Base-by-base conservation (phyloP, 176 grass and related monocot genomes). In the Carex scoparia region DNA sequence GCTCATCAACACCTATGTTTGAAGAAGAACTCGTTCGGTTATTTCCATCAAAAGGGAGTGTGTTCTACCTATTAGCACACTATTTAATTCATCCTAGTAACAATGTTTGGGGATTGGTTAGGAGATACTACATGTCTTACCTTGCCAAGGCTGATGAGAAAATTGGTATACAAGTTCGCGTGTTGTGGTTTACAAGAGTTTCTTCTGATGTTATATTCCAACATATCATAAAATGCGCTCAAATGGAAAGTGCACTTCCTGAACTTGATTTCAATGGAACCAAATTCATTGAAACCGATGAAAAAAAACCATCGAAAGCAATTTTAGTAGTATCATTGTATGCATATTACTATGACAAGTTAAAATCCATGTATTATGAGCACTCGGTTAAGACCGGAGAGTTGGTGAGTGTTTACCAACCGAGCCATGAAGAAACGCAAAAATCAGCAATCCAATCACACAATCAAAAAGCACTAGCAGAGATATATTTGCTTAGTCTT, bases 71-170 rank as follows among this genome's bases (percentile, higher is more conserved):
- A 65, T 9, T 94, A 35, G 88, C 84, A 28, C 83, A 88, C 62
- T 94, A 94, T 74, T 90, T 94, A 8, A 82, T 92, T 83, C 89
- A 94, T 79, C 92, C 90, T 15, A 88, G 86, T 7, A 90, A 94
- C 78, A 40, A 82, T 14, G 82, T 92, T 14, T 94, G 93, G 93
- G 74, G 64, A 46, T 61, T 88, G 55, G 79, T 92, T 46, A 60
- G 54, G 0, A 79, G 90, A 5, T 92, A 91, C 74, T 84, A 91
- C 81, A 64, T 75, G 44, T 91, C 91, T 74, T 84, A 90, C 66
- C 81, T 95, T 60, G 87, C 80, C 28, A 77, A 51, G 58, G 86
- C 82, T 1, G 32, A 86, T 0, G 82, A 94, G 14, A 94, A 84
- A 65, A 64, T 94, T 37, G 92, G 94, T 1, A 59, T 97, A 40